Evolutionary conservation across 768 basidiomycete species (phyloP).

Genomic region (Naematelia aurantialba): DNA sequence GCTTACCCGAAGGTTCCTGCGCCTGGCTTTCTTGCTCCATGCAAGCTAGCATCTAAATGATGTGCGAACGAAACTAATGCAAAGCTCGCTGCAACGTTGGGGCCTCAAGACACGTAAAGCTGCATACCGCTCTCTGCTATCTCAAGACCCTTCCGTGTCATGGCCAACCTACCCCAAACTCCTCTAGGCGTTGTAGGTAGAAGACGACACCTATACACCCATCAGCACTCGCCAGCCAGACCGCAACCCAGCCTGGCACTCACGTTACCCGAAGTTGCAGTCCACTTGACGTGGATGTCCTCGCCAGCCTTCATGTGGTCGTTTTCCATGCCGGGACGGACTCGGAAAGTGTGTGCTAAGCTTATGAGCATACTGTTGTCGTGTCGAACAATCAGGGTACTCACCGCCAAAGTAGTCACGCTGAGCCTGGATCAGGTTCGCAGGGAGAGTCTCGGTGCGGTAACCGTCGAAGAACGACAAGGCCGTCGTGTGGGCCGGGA

Average conservation of each 20-base stretch:
- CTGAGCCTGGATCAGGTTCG: conserved; percentile 92
- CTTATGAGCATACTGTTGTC: not conserved
- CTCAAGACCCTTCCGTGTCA: no score
- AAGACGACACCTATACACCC: conserved; percentile 59
- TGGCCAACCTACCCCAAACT: no score
- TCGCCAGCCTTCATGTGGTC: conserved; percentile 69
- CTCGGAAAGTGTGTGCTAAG: conserved; percentile 83
- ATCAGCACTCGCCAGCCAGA: not conserved
- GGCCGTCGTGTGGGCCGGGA: conserved; percentile 96
- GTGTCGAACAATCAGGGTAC: not conserved
- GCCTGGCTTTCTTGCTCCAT: no score
- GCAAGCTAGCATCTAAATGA: no score
- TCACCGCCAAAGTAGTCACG: conserved; percentile 92
- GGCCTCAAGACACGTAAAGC: not conserved
- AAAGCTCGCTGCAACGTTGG: not conserved
- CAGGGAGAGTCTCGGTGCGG: conserved; percentile 88
- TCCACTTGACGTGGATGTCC: conserved; percentile 99
- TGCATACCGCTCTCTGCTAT: not conserved
- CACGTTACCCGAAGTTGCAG: conserved; percentile 91
- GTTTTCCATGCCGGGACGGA: conserved; percentile 87
- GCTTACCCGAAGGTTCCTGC: no score
- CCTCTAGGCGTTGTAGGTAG: conserved; percentile 68
- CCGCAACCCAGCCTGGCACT: not conserved
- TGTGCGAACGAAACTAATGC: no score
- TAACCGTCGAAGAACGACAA: conserved; percentile 96